A percentile compares a stretch with the other conserved stretches of the same genome.
These are phyloP conservation scores for Dalbergia cultrata DNA, from an alignment of 306 rosid genomes.

Conservation along the genomic window DNA sequence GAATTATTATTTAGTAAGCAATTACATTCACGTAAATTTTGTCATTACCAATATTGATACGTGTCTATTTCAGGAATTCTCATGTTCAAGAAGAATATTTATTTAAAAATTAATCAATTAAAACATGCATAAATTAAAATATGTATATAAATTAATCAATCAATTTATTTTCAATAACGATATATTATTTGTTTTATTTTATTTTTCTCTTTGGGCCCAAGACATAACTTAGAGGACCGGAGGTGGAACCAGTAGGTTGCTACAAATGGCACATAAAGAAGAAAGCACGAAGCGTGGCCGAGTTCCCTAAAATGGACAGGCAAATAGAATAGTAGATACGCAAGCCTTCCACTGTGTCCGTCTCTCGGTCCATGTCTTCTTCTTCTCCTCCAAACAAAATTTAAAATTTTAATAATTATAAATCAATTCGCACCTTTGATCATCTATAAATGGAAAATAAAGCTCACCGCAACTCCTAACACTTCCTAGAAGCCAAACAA, in stretches of 20 bases:
- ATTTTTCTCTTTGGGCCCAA: background rate
- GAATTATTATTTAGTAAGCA: too few species aligned
- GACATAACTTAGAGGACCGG: background rate
- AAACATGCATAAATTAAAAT: too few species aligned
- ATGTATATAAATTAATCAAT: too few species aligned
- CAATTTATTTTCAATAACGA: too few species aligned
- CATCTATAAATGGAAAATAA: constrained; percentile 35
- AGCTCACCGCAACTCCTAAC: background rate
- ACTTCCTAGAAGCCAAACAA: background rate
- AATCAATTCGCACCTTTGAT: background rate
- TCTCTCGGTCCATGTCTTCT: background rate
- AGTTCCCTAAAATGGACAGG: constrained; percentile 23
- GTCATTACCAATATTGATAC: too few species aligned
- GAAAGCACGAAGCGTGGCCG: constrained; percentile 51
- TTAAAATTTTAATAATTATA: background rate
- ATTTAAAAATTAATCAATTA: too few species aligned
- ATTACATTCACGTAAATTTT: too few species aligned
- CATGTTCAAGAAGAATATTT: background rate
- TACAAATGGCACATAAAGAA: constrained; percentile 32
- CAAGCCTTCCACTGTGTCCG: background rate
- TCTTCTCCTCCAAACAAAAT: background rate
- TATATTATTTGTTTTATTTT: background rate
- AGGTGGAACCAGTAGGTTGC: constrained; percentile 1
- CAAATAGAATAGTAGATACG: background rate
- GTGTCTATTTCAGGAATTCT: too few species aligned